phyloP scores from a whole-genome alignment of 2,329 filamentous ascomycete genomes.

The Curvularia spicifera region DNA sequence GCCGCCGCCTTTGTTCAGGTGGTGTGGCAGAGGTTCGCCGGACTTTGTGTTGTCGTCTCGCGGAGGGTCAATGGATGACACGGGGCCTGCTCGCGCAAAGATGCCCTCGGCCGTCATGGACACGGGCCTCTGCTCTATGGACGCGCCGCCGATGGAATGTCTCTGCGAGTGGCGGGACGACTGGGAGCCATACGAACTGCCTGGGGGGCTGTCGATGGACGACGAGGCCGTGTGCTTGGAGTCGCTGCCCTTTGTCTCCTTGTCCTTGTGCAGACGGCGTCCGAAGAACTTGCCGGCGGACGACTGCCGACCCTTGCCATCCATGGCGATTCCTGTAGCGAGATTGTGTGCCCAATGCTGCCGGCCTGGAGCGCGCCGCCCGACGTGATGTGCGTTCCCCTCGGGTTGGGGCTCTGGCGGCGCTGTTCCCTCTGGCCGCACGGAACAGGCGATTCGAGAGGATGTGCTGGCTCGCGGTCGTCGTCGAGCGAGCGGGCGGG shows the following conservation, averaged over 20 bases:
- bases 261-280: conserved; percentile 77
- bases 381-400: conserved; percentile 16
- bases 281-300: conserved; percentile 87
- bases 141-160: conserved; percentile 56
- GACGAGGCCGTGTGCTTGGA: conserved; percentile 59
- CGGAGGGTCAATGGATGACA: conserved; percentile 89
- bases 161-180: conserved; percentile 71
- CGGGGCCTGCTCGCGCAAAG: conserved; percentile 78
- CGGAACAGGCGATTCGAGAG: conserved; percentile 1
- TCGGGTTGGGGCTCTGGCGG: conserved; percentile 1
- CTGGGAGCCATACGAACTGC: conserved; percentile 68
- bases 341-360: conserved; percentile 23
- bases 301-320: conserved; percentile 82
- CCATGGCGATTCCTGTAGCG: conserved; percentile 45
- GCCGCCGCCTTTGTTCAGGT: conserved; percentile 75
- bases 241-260: conserved; percentile 43
- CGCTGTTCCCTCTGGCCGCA: conserved; percentile 2
- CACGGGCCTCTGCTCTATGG: conserved; percentile 68
- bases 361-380: conserved; percentile 19
- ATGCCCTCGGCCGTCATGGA: conserved; percentile 69
- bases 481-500: conserved; percentile 26
- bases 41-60: conserved; percentile 67
- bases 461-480: neutral
- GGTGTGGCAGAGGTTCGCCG: conserved; percentile 82
- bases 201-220: conserved; percentile 66